Evolutionary conservation across 129 eudicot genomes (phyloP).

Genomic region (Deinandra increscens): DNA sequence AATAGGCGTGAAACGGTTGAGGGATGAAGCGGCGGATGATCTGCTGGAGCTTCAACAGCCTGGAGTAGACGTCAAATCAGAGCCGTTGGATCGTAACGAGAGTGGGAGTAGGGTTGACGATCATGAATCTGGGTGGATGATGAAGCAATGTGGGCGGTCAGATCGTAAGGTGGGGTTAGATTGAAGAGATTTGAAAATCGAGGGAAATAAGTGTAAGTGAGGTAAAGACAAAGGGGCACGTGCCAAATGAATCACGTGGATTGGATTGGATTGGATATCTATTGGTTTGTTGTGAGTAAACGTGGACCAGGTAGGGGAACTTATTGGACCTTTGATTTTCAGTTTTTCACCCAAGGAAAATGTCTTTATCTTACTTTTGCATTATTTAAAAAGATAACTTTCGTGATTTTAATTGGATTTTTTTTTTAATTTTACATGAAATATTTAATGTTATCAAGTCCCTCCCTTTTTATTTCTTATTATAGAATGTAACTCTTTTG

Average conservation of each 20-base stretch:
- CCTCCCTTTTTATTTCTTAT: no score
- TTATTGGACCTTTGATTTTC: conserved; percentile 31
- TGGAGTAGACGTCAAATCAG: conserved; percentile 52
- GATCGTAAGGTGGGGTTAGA: conserved; percentile 30
- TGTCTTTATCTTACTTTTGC: not conserved
- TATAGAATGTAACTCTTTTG: no score
- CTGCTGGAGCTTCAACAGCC: conserved; percentile 61
- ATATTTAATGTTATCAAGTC: no score
- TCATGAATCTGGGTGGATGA: conserved; percentile 40
- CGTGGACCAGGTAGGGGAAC: conserved; percentile 44
- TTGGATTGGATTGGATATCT: no score
- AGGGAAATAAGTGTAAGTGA: conserved; percentile 25
- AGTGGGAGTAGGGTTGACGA: conserved; percentile 37
- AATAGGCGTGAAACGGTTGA: conserved; percentile 63
- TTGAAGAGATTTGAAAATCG: not conserved
- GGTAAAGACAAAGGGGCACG: conserved; percentile 38
- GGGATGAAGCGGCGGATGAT: conserved; percentile 45
- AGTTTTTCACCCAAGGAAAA: not conserved
- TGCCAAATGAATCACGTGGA: conserved; percentile 41
- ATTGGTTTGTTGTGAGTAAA: conserved; percentile 5
- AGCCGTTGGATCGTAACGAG: conserved; percentile 58
- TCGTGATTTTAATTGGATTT: no score
- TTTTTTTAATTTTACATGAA: no score
- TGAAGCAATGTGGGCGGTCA: conserved; percentile 28
- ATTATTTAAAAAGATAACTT: not conserved